Evolutionary conservation across 1,139 yeast species (phyloP).

Genomic region (Yamadazyma sp.): DNA sequence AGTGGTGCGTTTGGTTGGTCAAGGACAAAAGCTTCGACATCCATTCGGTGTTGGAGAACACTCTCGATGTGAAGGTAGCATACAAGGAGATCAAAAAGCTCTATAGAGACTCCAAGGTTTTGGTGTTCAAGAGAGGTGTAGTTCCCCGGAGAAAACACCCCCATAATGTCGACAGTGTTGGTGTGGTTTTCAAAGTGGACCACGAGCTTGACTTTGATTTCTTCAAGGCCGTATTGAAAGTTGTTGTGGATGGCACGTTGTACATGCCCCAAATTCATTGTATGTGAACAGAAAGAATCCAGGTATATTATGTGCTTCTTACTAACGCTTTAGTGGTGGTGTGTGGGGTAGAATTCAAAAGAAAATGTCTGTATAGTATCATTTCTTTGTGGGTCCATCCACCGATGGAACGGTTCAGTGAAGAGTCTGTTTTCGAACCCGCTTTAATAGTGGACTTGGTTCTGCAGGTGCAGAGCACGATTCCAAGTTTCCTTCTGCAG

Average conservation of each 20-base stretch:
- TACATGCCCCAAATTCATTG: constrained; percentile 17
- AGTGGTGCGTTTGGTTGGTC: constrained; percentile 21
- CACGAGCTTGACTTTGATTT: constrained; percentile 12
- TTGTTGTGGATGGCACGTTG: constrained; percentile 16
- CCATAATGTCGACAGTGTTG: constrained; percentile 10
- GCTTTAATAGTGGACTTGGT: constrained; percentile 13
- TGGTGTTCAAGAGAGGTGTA: constrained; percentile 17
- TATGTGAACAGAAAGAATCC: too few species aligned
- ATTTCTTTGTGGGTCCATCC: constrained; percentile 25
- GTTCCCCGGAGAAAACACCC: constrained; percentile 16
- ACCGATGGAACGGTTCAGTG: constrained; percentile 11
- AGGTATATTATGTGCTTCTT: too few species aligned
- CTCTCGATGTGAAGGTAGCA: constrained; percentile 16
- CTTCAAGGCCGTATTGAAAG: constrained; percentile 12
- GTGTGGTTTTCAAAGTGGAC: constrained; percentile 16
- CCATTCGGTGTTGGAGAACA: constrained; percentile 17
- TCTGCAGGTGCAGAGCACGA: constrained; percentile 13
- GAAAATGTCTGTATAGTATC: constrained; percentile 18
- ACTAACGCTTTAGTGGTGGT: constrained; percentile 16
- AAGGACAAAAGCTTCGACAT: constrained; percentile 7
- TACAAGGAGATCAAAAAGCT: constrained; percentile 9
- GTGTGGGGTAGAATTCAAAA: constrained; percentile 22
- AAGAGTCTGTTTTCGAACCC: constrained; percentile 12
- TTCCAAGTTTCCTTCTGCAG: constrained; percentile 7
- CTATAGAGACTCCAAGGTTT: constrained; percentile 9